phyloP scores from a whole-genome alignment of 495 filamentous ascomycete genomes.

The Penicillium steckii region DNA sequence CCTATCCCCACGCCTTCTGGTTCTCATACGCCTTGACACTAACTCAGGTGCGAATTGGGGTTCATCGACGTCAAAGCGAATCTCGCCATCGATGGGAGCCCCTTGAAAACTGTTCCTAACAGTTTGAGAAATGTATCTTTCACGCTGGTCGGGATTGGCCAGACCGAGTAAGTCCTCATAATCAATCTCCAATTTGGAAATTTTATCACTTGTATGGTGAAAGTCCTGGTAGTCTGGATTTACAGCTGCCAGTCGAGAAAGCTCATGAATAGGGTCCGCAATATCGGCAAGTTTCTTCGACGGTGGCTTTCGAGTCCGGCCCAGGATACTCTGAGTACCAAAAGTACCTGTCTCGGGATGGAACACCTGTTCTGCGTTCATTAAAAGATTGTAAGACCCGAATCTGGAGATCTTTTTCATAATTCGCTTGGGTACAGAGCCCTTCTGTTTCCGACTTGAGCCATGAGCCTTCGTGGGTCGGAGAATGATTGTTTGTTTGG shows the following conservation, averaged over 20 bases:
- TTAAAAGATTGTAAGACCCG: neutral
- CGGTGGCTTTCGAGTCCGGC: slow-evolving; percentile 13
- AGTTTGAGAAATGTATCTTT: slow-evolving; percentile 37
- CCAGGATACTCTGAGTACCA: slow-evolving; percentile 20
- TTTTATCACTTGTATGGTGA: slow-evolving; percentile 24
- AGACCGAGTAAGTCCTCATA: slow-evolving; percentile 31
- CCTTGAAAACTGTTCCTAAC: slow-evolving; percentile 30
- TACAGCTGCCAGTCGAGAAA: slow-evolving; percentile 15
- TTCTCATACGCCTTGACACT: neutral
- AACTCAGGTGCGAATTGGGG: neutral
- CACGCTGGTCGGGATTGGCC: slow-evolving; percentile 14
- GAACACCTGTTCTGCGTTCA: slow-evolving; percentile 46
- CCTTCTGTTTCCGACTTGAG: neutral
- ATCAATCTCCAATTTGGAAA: slow-evolving; percentile 38
- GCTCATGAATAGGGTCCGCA: slow-evolving; percentile 27
- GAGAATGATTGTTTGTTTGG: slow-evolving; percentile 2
- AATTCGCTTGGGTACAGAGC: neutral
- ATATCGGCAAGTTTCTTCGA: slow-evolving; percentile 11
- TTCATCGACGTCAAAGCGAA: slow-evolving; percentile 35
- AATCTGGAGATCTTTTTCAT: neutral
- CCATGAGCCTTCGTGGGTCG: neutral
- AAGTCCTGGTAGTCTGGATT: slow-evolving; percentile 13
- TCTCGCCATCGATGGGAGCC: slow-evolving; percentile 29
- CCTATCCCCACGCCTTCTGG: neutral
- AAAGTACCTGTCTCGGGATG: slow-evolving; percentile 46